phyloP scores from a whole-genome alignment of 352 stramenopile genomes.

The Globisporangium solare region DNA sequence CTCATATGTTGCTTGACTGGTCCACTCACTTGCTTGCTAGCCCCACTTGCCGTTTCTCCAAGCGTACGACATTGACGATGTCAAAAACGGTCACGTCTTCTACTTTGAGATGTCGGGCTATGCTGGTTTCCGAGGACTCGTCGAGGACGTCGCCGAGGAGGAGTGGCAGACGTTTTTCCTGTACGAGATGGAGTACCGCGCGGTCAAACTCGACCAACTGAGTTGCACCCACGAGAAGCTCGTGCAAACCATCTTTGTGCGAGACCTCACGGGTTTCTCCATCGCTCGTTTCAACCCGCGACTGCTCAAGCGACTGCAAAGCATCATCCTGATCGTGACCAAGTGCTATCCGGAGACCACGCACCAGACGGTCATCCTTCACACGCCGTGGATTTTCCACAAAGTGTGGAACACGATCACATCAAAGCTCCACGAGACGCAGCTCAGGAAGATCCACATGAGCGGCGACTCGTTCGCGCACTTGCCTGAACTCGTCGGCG shows the following conservation, averaged over 20 bases:
- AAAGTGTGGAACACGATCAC: conserved; percentile 60
- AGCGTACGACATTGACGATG: conserved; percentile 53
- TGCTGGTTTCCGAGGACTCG: conserved; percentile 48
- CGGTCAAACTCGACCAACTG: conserved; percentile 59
- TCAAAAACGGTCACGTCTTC: conserved; percentile 37
- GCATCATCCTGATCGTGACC: conserved; percentile 39
- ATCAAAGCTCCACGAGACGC: conserved; percentile 55
- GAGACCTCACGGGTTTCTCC: conserved; percentile 63
- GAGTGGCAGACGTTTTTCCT: conserved; percentile 68
- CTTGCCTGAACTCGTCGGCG: conserved; percentile 39
- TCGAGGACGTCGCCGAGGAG: conserved; percentile 56
- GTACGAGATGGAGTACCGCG: conserved; percentile 71
- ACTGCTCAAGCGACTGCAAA: conserved; percentile 39
- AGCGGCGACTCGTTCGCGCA: conserved; percentile 38
- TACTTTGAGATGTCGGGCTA: conserved; percentile 75
- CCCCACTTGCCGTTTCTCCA: conserved; percentile 54
- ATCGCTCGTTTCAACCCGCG: conserved; percentile 54
- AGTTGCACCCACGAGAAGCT: conserved; percentile 50
- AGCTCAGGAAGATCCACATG: conserved; percentile 62
- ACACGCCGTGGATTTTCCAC: conserved; percentile 70
- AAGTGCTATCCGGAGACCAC: conserved; percentile 66
- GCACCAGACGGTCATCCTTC: conserved; percentile 47
- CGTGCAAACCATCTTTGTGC: conserved; percentile 57
- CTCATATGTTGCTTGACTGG: not conserved
- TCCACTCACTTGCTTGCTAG: conserved; percentile 6